Base-by-base conservation (phyloP, 306 rosid species). In the Lathyrus tuberosus region DNA sequence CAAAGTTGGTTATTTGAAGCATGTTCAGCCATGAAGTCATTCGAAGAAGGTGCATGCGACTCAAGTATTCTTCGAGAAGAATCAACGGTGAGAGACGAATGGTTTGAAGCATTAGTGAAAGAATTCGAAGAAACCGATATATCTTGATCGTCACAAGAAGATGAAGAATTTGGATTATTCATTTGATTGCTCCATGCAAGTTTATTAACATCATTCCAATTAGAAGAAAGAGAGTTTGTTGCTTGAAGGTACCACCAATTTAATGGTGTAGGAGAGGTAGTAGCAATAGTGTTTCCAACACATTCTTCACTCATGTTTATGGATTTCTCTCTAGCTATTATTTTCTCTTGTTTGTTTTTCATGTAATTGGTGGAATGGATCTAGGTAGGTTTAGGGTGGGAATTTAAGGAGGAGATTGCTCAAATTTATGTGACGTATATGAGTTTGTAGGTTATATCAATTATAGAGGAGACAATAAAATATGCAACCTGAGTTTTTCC, bases 41-140 rank as follows among this genome's bases (percentile, higher is more conserved):
- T 77, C 44, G 91, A 75, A 22, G 91, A 81, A 70, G 86, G 83
- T 0, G 84, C 74, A 30, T 75, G 83, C 22, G 82, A 78, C 16
- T 80, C 82, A 42, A 78, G 31, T 28, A 57, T 81, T 0, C 84
- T 75, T 24, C 86, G 86, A 44, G 90, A 76, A 6, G 96, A 89
- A 28, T 87, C 86, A 15, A 87, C 86, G 2, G 92, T 82, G 81
- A 88, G 86, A 46, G 71, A 82, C 1, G 98, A 92, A 69, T 89
- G 96, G 79, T 87, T 91, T 46, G 97, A 91, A 37, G 82, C 88
- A 77, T 88, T 91, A 22, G 89, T 91, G 73, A 91, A 87, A 20
- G 97, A 91, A 4, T 89, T 79, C n/a, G 96, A 86, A 18, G 96
- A 86, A 61, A 79, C 81, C 0, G 96, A 92, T 49, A 89, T 87